Evolutionary conservation across 2,329 filamentous ascomycete genomes (phyloP).

Genomic region (Uncinocarpus reesii): DNA sequence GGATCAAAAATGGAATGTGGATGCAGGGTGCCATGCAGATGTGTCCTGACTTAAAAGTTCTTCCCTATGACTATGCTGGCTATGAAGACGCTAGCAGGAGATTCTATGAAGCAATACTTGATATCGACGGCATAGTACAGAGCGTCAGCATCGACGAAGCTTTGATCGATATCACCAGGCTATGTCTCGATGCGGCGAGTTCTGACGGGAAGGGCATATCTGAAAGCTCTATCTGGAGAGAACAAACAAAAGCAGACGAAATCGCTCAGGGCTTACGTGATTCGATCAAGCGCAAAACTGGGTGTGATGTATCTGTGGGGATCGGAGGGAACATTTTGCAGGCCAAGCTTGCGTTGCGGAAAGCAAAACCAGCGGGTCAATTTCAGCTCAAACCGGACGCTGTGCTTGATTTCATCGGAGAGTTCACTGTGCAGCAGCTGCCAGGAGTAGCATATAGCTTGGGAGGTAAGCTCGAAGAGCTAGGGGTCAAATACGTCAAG

Average conservation of each 20-base stretch:
- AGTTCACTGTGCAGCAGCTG: constrained; percentile 66
- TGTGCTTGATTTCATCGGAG: constrained; percentile 63
- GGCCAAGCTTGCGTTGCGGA: constrained; percentile 80
- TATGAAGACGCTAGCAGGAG: constrained; percentile 83
- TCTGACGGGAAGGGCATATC: constrained; percentile 55
- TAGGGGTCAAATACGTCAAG: constrained; percentile 70
- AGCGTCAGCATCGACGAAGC: constrained; percentile 97
- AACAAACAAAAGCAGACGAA: constrained; percentile 67
- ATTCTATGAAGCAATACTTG: constrained; percentile 78
- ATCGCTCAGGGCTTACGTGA: constrained; percentile 59
- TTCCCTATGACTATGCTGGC: constrained; percentile 91
- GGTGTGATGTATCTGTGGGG: constrained; percentile 81
- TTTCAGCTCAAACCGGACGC: constrained; percentile 76
- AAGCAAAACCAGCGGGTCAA: constrained; percentile 89
- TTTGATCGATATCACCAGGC: constrained; percentile 66
- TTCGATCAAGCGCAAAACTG: constrained; percentile 62
- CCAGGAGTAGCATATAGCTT: constrained; percentile 91
- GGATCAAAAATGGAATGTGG: constrained; percentile 98
- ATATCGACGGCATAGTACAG: constrained; percentile 72
- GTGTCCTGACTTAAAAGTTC: constrained; percentile 73
- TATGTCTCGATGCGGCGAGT: constrained; percentile 56
- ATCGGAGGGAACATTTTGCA: constrained; percentile 85
- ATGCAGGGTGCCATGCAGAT: constrained; percentile 81
- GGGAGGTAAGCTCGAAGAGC: constrained; percentile 74
- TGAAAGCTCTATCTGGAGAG: constrained; percentile 61